Evolutionary conservation across 2,329 filamentous ascomycete species (phyloP).

Genomic region (Talaromyces amestolkiae): DNA sequence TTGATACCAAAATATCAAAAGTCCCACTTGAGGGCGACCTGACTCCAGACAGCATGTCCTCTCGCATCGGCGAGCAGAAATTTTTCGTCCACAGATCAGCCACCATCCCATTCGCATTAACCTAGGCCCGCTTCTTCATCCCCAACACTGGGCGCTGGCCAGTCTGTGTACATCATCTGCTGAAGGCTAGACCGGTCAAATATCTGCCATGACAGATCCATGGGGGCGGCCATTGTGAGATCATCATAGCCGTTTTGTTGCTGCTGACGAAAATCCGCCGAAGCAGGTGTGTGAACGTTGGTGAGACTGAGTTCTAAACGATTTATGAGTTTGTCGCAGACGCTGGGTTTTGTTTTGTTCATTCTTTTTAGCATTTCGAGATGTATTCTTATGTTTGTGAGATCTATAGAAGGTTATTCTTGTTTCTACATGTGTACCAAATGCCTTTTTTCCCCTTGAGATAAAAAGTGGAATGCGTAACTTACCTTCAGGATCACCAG

Average conservation of each 20-base stretch:
- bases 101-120: constrained; percentile 11
- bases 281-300: constrained; percentile 15
- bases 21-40: constrained; percentile 9
- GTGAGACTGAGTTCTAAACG: constrained; percentile 16
- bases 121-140: constrained; percentile 1
- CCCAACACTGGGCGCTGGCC: constrained; percentile 5
- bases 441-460: too few relatives aligned
- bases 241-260: constrained; percentile 13
- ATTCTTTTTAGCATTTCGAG: constrained; percentile 18
- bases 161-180: constrained; percentile 18
- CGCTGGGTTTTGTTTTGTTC: constrained; percentile 15
- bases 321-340: constrained; percentile 17
- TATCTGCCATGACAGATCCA: constrained; percentile 18
- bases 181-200: constrained; percentile 19
- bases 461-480: neutral
- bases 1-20: constrained; percentile 1
- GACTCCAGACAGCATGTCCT: constrained; percentile 19
- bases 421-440: too few relatives aligned
- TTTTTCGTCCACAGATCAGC: constrained; percentile 5
- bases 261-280: constrained; percentile 12
- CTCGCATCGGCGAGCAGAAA: constrained; percentile 15
- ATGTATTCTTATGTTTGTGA: constrained; percentile 20
- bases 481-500: constrained; percentile 18
- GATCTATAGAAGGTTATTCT: constrained; percentile 6
- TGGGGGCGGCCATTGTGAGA: constrained; percentile 8